phyloP scores from a whole-genome alignment of 805 yeast genomes.

The Teunomyces stri region DNA sequence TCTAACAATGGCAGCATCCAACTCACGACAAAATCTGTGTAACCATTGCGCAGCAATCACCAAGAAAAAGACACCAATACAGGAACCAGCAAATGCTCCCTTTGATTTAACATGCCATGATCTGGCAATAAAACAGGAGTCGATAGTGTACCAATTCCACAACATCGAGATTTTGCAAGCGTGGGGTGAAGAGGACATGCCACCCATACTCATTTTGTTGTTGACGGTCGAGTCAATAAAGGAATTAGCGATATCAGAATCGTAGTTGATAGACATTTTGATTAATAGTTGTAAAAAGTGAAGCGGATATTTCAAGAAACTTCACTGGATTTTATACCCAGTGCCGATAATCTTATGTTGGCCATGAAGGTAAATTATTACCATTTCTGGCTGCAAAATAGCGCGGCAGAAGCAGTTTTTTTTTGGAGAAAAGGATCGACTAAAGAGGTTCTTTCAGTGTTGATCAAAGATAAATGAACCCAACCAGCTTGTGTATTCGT shows the following conservation, averaged over 20 bases:
- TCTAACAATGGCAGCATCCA: constrained; percentile 39
- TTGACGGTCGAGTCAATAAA: constrained; percentile 1
- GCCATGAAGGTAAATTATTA: not conserved
- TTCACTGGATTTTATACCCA: not conserved
- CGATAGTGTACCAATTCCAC: constrained; percentile 74
- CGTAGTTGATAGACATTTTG: not conserved
- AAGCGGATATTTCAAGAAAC: too few relatives aligned
- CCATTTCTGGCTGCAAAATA: not conserved
- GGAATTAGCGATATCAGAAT: not conserved
- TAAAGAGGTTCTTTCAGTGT: too few relatives aligned
- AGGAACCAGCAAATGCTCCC: constrained; percentile 71
- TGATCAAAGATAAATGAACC: too few relatives aligned
- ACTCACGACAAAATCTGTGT: constrained; percentile 53
- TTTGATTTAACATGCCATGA: constrained; percentile 60
- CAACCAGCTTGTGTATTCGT: too few relatives aligned
- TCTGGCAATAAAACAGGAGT: constrained; percentile 60
- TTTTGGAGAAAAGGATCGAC: too few relatives aligned
- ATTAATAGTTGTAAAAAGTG: not conserved
- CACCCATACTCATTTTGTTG: constrained; percentile 7
- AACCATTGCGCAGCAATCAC: constrained; percentile 58
- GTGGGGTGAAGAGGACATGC: constrained; percentile 7
- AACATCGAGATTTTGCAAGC: constrained; percentile 49
- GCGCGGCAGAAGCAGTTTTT: not conserved
- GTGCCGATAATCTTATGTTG: not conserved
- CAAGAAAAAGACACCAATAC: constrained; percentile 63